Conservation (phyloP, 1,284 basidiomycete species). For the Ceratobasidium sp. region DNA sequence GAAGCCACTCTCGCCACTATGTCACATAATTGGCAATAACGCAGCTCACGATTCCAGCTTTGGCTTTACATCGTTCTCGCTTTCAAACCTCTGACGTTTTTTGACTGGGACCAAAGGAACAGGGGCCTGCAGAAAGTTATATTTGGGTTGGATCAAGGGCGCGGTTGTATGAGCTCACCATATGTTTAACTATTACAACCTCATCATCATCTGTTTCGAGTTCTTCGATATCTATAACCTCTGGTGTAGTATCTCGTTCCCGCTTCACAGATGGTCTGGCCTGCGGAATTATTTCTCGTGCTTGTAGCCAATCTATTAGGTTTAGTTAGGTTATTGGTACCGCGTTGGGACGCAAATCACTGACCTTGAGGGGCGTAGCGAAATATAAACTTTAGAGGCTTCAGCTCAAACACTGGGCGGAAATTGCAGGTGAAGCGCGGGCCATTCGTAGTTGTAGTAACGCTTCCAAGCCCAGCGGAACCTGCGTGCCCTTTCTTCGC, state of each 20-base stretch:
- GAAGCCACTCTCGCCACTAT: too few relatives aligned
- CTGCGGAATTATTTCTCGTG: slow-evolving; percentile 8
- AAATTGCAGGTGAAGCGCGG: not conserved
- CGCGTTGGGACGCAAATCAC: not conserved
- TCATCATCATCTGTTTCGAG: slow-evolving; percentile 15
- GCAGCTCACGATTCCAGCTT: not conserved
- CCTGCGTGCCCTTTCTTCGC: slow-evolving; percentile 21
- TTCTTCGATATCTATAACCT: slow-evolving; percentile 21
- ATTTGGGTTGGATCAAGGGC: not conserved
- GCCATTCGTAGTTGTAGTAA: not conserved
- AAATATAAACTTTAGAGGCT: slow-evolving; percentile 16
- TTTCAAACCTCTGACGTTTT: not conserved
- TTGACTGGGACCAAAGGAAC: too few relatives aligned
- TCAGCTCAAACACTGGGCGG: not conserved
- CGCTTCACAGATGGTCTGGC: not conserved
- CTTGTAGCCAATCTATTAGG: slow-evolving; percentile 9
- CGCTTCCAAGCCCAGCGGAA: slow-evolving; percentile 29
- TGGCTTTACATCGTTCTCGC: not conserved
- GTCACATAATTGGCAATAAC: too few relatives aligned
- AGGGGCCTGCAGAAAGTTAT: not conserved
- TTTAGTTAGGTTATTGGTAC: not conserved
- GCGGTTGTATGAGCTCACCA: not conserved
- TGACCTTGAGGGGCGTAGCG: slow-evolving; percentile 33
- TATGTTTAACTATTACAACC: not conserved
- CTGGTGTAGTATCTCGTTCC: not conserved